Evolutionary conservation across 768 basidiomycete species (phyloP).

Genomic region (Boletus tylopilopsis): DNA sequence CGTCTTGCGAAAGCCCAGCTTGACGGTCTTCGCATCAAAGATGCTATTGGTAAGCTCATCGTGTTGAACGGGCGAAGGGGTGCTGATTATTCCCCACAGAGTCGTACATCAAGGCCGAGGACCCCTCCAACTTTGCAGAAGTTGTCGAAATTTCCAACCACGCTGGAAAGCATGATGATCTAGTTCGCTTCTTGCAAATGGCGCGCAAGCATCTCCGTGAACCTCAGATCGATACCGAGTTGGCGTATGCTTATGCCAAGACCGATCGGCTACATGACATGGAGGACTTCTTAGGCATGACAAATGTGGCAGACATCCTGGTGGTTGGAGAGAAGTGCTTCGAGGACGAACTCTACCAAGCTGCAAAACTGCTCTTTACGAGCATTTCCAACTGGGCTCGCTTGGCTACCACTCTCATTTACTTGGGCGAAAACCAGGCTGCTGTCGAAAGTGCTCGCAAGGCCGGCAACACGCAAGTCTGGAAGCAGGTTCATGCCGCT

Average conservation of each 20-base stretch:
- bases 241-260: constrained; percentile 98
- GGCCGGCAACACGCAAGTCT: constrained; percentile 99
- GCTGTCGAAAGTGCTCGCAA: constrained; percentile 99
- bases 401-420: constrained; percentile 96
- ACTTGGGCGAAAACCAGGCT: constrained; percentile 95
- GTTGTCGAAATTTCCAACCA: constrained; percentile 95
- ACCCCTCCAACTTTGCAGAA: constrained; percentile 89
- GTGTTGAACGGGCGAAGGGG: not conserved
- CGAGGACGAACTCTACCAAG: constrained; percentile 96
- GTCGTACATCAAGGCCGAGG: constrained; percentile 97
- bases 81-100: constrained; percentile 43
- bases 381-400: constrained; percentile 99
- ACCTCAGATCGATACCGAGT: constrained; percentile 96
- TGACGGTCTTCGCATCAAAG: constrained; percentile 96
- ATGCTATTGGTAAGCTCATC: constrained; percentile 77
- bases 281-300: constrained; percentile 99
- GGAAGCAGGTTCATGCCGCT: constrained; percentile 99
- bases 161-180: constrained; percentile 89
- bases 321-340: constrained; percentile 99
- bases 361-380: constrained; percentile 90
- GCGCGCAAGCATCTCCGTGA: constrained; percentile 95
- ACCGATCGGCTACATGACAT: constrained; percentile 97
- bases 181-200: constrained; percentile 98
- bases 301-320: constrained; percentile 95
- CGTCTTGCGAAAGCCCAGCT: constrained; percentile 97